A percentile compares a stretch with the other conserved stretches of the same genome.
phyloP scores from a whole-genome alignment of 371 early-diverging fungal genomes.

The Nematocida homosporus region DNA sequence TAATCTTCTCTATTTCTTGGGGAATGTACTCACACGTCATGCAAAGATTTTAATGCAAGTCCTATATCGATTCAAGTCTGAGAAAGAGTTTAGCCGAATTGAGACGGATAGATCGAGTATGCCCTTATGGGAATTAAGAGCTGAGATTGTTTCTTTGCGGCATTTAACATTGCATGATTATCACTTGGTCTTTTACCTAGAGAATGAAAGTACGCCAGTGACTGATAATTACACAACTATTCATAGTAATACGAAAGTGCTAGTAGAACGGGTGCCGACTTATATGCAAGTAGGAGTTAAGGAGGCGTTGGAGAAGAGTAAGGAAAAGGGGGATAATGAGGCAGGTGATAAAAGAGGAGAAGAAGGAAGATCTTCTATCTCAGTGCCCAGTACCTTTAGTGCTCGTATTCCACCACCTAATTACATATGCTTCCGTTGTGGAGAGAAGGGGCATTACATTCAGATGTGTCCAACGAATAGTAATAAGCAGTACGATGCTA shows the following conservation, averaged over 20 bases:
- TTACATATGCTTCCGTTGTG: constrained; percentile 68
- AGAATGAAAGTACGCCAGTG: constrained; percentile 61
- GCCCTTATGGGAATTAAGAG: constrained; percentile 67
- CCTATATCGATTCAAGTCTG: constrained; percentile 65
- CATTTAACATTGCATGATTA: constrained; percentile 66
- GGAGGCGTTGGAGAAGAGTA: constrained; percentile 57
- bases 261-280: constrained; percentile 66
- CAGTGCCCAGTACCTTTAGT: constrained; percentile 8
- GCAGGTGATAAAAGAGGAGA: constrained; percentile 1
- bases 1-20: constrained; percentile 29
- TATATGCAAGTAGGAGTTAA: constrained; percentile 62
- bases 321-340: constrained; percentile 17
- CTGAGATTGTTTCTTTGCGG: constrained; percentile 66
- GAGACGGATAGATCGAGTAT: constrained; percentile 62
- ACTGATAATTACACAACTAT: constrained; percentile 65
- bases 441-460: constrained; percentile 68
- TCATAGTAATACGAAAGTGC: constrained; percentile 62
- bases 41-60: constrained; percentile 52
- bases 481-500: constrained; percentile 66
- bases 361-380: constrained; percentile 5
- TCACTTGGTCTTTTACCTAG: constrained; percentile 67
- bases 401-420: constrained; percentile 58
- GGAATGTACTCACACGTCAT: constrained; percentile 1
- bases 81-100: constrained; percentile 63
- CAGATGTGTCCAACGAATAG: constrained; percentile 69